Evolutionary conservation across 495 filamentous ascomycete species (phyloP).

Genomic region (Friedmanniomyces simplex): DNA sequence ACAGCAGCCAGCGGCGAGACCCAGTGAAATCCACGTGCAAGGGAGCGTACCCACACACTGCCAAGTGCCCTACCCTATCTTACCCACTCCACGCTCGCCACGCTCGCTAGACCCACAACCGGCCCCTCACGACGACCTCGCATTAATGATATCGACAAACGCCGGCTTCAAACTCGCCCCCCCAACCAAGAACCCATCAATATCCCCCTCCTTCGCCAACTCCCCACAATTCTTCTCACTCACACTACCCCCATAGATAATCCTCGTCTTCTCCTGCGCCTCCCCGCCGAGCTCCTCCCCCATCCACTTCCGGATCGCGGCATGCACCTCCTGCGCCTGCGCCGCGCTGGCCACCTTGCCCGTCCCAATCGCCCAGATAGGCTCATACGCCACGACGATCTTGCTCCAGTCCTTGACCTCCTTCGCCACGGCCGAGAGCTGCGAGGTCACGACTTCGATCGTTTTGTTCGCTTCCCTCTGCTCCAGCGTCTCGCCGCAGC

Average conservation of each 20-base stretch:
- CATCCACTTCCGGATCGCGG: slow-evolving; percentile 84
- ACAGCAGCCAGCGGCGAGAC: no score
- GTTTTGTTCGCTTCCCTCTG: slow-evolving; percentile 82
- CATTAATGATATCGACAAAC: slow-evolving; percentile 25
- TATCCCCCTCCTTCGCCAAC: slow-evolving; percentile 79
- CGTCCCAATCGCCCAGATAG: slow-evolving; percentile 98
- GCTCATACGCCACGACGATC: slow-evolving; percentile 96
- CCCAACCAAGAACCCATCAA: slow-evolving; percentile 97
- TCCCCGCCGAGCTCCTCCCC: slow-evolving; percentile 56
- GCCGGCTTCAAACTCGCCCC: slow-evolving; percentile 97
- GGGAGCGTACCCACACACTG: no score
- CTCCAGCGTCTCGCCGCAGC: slow-evolving; percentile 89
- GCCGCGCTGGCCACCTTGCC: slow-evolving; percentile 91
- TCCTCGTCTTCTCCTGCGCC: slow-evolving; percentile 67
- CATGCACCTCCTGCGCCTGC: slow-evolving; percentile 93
- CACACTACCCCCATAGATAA: slow-evolving; percentile 94
- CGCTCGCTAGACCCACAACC: background rate
- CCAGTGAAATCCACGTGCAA: no score
- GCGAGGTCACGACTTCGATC: slow-evolving; percentile 70
- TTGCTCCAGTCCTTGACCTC: slow-evolving; percentile 76
- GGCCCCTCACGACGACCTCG: slow-evolving; percentile 7
- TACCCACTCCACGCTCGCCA: no score
- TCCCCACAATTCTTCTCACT: slow-evolving; percentile 97
- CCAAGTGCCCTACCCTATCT: no score
- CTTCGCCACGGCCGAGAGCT: slow-evolving; percentile 42